Base-by-base conservation (phyloP, 345 rosid species). In the Hevea brasiliensis region DNA sequence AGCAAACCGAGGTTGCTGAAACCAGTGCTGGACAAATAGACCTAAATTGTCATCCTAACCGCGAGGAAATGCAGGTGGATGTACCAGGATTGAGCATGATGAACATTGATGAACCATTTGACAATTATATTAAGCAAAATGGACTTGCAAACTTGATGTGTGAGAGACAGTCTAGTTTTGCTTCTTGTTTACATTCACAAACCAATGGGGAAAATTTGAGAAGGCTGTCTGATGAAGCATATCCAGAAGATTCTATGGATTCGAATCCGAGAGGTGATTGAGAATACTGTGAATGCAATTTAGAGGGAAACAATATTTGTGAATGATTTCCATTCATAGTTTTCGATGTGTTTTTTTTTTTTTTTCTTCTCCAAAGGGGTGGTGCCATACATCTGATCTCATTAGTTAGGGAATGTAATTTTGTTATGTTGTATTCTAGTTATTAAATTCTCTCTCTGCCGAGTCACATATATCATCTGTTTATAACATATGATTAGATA, bases 21-120 rank as follows among this genome's bases (percentile, higher is more conserved):
- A 79, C 41, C 41, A 77, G 84, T 57, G 70, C 71, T 23, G 88
- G 84, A 57, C 83, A 77, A 41, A 86, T 88, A 71, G 90, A 88
- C 82, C 81, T 90, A 64, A 90, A 90, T 59, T 83, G 79, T 63
- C 68, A 80, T 71, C 92, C 95, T 3, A 72, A 71, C 32, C 80
- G 82, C 1, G 90, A 86, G 67, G 86, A 84, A 18, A 66, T 67
- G 67, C 83, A 74, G 41, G 65, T 65, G 13, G 84, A 83, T 27
- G 72, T 37, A 26, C 60, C 72, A 14, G 76, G 77, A 68, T 47
- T 69, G 68, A 73, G 57, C 55, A 47, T 75, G 71, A 74, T 66
- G 79, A 60, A 51, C 69, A 77, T 79, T 64, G 73, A 72, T 20
- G 70, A 82, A 37, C 80, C 80, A 17, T 32, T 72, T 61, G 81